Conservation (phyloP, 805 yeast species). For the Ogataea haglerorum region DNA sequence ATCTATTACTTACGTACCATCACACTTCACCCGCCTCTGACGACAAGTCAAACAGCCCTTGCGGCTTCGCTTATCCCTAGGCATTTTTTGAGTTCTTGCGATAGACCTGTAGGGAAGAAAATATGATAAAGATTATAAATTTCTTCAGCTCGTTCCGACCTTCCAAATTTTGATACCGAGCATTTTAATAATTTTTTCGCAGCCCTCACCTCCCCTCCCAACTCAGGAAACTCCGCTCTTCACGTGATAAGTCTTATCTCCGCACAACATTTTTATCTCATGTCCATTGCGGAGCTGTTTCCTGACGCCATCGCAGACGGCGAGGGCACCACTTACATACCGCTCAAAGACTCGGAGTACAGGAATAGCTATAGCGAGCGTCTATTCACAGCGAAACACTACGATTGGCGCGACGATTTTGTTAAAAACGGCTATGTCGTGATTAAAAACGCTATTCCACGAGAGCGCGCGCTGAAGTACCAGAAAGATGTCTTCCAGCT, state of each 20-base stretch:
- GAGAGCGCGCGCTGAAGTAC: constrained; percentile 24
- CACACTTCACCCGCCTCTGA: constrained; percentile 48
- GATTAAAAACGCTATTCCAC: constrained; percentile 27
- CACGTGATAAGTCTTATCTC: not conserved
- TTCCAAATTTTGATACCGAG: not conserved
- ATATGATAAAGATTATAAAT: not conserved
- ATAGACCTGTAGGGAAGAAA: not conserved
- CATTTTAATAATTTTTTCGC: not conserved
- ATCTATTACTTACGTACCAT: constrained; percentile 10
- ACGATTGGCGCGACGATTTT: constrained; percentile 33
- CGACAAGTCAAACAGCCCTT: constrained; percentile 51
- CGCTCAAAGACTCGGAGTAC: not conserved
- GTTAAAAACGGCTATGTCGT: constrained; percentile 30
- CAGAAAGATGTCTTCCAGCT: constrained; percentile 21
- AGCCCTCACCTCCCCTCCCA: not conserved
- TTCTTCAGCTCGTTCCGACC: not conserved
- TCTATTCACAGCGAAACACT: not conserved
- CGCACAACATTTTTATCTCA: not conserved
- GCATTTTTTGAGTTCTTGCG: not conserved
- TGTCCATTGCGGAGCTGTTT: not conserved
- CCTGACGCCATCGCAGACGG: not conserved
- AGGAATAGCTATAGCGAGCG: not conserved
- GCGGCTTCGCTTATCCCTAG: constrained; percentile 28
- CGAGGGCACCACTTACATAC: not conserved
- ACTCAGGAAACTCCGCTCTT: not conserved